Conservation (phyloP, 768 basidiomycete genomes). For the Scleroderma citrinum region DNA sequence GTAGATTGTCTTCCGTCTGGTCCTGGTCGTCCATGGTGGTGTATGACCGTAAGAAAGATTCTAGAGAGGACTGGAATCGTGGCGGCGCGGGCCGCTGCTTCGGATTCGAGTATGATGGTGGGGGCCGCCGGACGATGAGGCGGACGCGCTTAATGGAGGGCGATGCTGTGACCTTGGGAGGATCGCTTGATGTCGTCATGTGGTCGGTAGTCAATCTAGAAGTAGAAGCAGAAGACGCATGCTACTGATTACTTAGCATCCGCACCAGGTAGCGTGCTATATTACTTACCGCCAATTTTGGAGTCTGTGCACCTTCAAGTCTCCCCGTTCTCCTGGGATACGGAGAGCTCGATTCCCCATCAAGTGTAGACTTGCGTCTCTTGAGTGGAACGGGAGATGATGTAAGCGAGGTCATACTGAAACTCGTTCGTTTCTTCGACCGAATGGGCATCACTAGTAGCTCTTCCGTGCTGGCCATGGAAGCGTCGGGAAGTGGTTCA, state of each 20-base stretch:
- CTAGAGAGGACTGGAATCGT: constrained; percentile 48
- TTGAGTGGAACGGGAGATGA: constrained; percentile 17
- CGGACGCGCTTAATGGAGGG: constrained; percentile 52
- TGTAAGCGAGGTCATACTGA: constrained; percentile 14
- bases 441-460: neutral
- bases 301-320: constrained; percentile 6
- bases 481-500: constrained; percentile 2
- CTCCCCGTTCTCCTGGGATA: constrained; percentile 16
- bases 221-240: neutral
- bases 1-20: constrained; percentile 34
- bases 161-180: constrained; percentile 8
- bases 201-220: neutral
- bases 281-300: neutral
- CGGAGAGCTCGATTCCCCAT: neutral
- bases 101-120: constrained; percentile 57
- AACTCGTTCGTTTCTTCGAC: constrained; percentile 24
- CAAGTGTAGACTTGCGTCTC: constrained; percentile 20
- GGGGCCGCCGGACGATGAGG: constrained; percentile 61
- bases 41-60: constrained; percentile 59
- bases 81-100: constrained; percentile 55
- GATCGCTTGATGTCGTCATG: neutral
- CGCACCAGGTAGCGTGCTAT: neutral
- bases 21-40: constrained; percentile 45
- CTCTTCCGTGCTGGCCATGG: constrained; percentile 5
- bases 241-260: neutral